These are phyloP conservation scores for Capsella rubella DNA, from an alignment of 441 rosid genomes.

Conservation along the genomic window DNA sequence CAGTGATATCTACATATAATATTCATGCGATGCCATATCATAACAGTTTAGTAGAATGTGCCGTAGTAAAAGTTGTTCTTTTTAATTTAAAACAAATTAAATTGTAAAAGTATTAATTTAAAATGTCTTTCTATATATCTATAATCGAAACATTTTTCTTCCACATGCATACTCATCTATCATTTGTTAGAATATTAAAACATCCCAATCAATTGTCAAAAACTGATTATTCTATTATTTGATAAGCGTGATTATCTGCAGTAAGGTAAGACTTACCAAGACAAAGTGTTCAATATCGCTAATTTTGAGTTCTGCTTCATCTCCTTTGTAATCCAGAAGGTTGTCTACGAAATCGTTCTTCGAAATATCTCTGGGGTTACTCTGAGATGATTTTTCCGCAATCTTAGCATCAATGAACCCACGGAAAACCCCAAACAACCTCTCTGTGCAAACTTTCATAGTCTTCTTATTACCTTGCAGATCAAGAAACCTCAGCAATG, in stretches of 20 bases:
- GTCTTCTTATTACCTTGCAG: conserved; percentile 33
- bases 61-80: neutral
- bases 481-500: conserved; percentile 27
- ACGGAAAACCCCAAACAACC: conserved; percentile 26
- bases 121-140: neutral
- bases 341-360: conserved; percentile 34
- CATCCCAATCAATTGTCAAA: neutral
- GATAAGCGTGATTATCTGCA: neutral
- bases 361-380: neutral
- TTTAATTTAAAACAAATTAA: too few relatives aligned
- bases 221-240: neutral
- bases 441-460: neutral
- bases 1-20: neutral
- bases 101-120: neutral
- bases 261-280: conserved; percentile 11
- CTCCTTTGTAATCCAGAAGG: conserved; percentile 31
- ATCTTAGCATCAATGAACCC: conserved; percentile 31
- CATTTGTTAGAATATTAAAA: neutral
- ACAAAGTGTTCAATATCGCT: conserved; percentile 34
- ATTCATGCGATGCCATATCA: neutral
- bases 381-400: neutral
- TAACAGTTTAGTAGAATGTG: neutral
- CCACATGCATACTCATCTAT: neutral
- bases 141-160: neutral
- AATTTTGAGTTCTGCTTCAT: conserved; percentile 20